A percentile compares a stretch with the other conserved stretches of the same genome.
Conservation (phyloP, 441 rosid genomes). For the Populus hybrid region DNA sequence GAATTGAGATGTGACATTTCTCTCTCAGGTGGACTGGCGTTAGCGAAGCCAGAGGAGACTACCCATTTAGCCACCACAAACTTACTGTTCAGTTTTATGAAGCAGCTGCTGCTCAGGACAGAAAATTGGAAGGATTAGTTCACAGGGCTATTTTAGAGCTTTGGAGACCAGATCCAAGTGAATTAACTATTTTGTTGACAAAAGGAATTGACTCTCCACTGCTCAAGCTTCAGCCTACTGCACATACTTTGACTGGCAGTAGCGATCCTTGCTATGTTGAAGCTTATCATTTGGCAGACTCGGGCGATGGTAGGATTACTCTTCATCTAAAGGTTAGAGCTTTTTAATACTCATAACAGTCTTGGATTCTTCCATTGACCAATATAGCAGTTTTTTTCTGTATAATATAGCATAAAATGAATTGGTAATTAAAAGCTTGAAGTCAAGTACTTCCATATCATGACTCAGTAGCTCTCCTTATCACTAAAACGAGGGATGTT, state of each 20-base stretch:
- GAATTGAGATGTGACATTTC: neutral
- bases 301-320: slow-evolving; percentile 92
- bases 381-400: neutral
- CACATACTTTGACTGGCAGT: slow-evolving; percentile 82
- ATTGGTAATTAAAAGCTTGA: neutral
- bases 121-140: slow-evolving; percentile 93
- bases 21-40: slow-evolving; percentile 94
- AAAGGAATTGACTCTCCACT: slow-evolving; percentile 75
- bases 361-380: neutral
- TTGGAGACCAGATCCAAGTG: slow-evolving; percentile 98
- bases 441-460: neutral
- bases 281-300: slow-evolving; percentile 95
- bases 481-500: neutral
- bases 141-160: slow-evolving; percentile 98
- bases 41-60: slow-evolving; percentile 98
- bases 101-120: slow-evolving; percentile 97
- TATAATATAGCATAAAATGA: neutral
- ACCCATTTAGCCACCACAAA: slow-evolving; percentile 98
- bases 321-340: slow-evolving; percentile 79
- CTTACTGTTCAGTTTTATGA: slow-evolving; percentile 98
- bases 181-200: slow-evolving; percentile 72
- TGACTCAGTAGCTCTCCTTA: neutral
- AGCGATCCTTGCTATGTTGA: slow-evolving; percentile 98
- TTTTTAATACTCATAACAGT: neutral
- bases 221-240: slow-evolving; percentile 81